Conservation (phyloP, 352 stramenopile species). For the Phytophthora hibernalis region DNA sequence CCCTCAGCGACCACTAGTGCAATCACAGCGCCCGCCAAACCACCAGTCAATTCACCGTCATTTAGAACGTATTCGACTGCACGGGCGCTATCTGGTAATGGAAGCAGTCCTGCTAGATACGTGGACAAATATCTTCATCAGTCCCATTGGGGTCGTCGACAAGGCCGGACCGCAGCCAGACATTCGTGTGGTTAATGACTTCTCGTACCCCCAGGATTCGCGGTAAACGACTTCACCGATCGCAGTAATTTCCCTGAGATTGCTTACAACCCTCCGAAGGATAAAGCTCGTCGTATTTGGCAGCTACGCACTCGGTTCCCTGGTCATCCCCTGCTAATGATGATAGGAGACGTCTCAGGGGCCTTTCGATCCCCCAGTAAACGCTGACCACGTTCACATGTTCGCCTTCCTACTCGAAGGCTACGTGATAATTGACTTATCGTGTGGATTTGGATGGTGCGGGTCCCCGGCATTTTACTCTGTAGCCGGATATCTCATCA, state of each 20-base stretch:
- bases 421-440: background rate
- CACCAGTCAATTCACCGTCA: background rate
- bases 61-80: background rate
- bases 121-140: slow-evolving; percentile 8
- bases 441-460: background rate
- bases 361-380: background rate
- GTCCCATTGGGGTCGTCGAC: slow-evolving; percentile 1
- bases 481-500: background rate
- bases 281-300: background rate
- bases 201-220: background rate
- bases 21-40: background rate
- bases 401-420: background rate
- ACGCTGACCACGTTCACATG: background rate
- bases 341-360: slow-evolving; percentile 1
- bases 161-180: background rate
- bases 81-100: slow-evolving; percentile 7
- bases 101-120: background rate
- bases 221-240: slow-evolving; percentile 15
- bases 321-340: slow-evolving; percentile 3
- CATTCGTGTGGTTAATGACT: slow-evolving; percentile 10
- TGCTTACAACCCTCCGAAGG: background rate
- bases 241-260: background rate
- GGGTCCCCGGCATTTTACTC: too few relatives aligned
- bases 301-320: background rate
- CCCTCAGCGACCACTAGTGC: background rate